These are phyloP conservation scores for Coriolopsis trogii DNA, from an alignment of 1,284 basidiomycete species.

Conservation along the genomic window DNA sequence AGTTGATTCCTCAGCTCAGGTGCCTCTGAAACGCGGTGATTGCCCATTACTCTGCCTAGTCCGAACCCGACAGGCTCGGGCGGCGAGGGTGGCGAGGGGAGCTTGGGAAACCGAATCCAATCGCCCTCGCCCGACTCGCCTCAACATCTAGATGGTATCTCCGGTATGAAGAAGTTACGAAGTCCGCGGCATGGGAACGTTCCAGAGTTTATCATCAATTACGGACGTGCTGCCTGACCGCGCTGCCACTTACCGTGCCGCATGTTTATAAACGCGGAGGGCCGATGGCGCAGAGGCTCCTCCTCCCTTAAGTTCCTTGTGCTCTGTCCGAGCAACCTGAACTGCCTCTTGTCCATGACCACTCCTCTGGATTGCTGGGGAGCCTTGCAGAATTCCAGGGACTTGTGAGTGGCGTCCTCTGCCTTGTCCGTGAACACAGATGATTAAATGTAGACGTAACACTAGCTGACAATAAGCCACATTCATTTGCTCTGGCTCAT, in stretches of 20 bases:
- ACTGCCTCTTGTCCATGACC: not conserved
- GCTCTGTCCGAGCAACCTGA: not conserved
- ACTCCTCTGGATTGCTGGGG: conserved; percentile 7
- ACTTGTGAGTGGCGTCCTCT: not conserved
- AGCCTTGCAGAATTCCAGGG: conserved; percentile 1
- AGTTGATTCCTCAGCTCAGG: not conserved
- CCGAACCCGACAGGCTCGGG: not conserved
- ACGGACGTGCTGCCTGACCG: conserved; percentile 3
- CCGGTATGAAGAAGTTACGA: conserved; percentile 7
- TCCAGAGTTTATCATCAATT: conserved; percentile 10
- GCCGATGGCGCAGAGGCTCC: not conserved
- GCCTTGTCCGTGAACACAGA: no score
- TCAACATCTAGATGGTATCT: conserved; percentile 1
- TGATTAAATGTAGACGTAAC: not conserved
- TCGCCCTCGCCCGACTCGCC: no score
- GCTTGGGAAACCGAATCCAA: no score
- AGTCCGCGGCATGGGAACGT: conserved; percentile 14
- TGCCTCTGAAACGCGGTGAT: not conserved
- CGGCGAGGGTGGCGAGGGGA: not conserved
- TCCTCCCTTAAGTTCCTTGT: not conserved
- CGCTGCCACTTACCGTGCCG: no score
- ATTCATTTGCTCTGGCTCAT: no score
- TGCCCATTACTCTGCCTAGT: not conserved
- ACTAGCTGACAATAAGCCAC: no score
- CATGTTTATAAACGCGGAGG: conserved; percentile 14